Evolutionary conservation across 139 green algal genomes (phyloP).

Genomic region (Chlamydomonas sp.): DNA sequence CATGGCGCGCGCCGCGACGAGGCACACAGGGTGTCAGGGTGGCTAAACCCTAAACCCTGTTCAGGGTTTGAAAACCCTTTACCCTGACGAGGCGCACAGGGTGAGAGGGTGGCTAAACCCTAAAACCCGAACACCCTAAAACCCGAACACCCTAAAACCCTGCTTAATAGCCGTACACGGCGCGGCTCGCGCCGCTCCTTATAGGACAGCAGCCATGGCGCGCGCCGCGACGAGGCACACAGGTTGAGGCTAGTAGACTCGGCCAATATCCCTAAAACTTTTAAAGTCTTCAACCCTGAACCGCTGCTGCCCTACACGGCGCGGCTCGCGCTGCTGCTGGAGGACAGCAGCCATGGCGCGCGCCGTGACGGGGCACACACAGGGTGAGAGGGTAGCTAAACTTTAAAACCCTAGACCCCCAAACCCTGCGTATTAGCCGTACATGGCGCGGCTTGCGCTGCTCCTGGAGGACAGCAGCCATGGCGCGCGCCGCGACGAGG

Average conservation of each 20-base stretch:
- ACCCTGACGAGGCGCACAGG: too few species aligned
- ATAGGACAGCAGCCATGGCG: neutral
- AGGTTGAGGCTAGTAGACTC: too few species aligned
- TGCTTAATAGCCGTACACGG: neutral
- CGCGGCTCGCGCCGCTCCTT: neutral
- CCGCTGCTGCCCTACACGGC: constrained; percentile 55
- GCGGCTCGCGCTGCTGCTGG: constrained; percentile 31
- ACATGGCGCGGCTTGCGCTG: neutral
- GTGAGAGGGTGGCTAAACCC: too few species aligned
- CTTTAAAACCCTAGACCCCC: neutral
- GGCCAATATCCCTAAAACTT: too few species aligned
- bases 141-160: too few species aligned
- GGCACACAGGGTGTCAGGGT: neutral
- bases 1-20: too few species aligned
- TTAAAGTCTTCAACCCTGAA: too few species aligned
- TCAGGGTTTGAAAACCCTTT: too few species aligned
- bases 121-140: too few species aligned
- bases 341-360: too few species aligned
- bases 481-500: constrained; percentile 13
- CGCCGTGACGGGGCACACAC: too few species aligned
- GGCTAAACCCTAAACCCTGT: neutral
- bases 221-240: constrained; percentile 21
- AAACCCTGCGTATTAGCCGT: neutral
- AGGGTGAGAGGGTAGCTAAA: neutral
- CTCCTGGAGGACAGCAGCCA: neutral